Percentiles rank a stretch among this genome's conserved stretches.
Conservation (phyloP, 768 basidiomycete genomes). For the Phlegmacium glaucopus region DNA sequence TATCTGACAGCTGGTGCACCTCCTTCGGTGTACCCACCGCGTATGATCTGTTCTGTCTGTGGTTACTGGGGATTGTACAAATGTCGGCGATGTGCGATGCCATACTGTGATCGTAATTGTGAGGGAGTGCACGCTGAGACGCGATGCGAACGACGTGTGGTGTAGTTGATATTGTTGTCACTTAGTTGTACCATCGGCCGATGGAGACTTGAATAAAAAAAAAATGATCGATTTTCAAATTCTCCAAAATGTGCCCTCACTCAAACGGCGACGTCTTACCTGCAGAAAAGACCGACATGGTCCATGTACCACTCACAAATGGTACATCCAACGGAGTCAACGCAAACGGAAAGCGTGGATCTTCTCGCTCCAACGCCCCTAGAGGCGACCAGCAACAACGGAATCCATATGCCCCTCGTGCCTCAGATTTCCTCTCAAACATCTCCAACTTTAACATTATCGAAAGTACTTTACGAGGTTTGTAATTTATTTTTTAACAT, state of each 20-base stretch:
- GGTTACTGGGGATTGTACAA: conserved; percentile 82
- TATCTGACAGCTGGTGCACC: conserved; percentile 71
- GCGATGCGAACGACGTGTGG: conserved; percentile 71
- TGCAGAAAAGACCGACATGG: conserved; percentile 59
- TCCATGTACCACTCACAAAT: conserved; percentile 58
- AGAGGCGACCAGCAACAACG: conserved; percentile 37
- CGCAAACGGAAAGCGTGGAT: conserved; percentile 43
- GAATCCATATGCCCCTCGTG: conserved; percentile 89
- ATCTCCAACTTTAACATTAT: conserved; percentile 94
- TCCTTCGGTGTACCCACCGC: conserved; percentile 58
- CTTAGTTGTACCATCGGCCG: no score
- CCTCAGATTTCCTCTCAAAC: conserved; percentile 90
- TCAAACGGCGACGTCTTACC: conserved; percentile 47
- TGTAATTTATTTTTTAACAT: conserved; percentile 20
- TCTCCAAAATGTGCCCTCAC: conserved; percentile 59
- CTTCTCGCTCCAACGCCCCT: conserved; percentile 31
- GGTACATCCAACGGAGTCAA: conserved; percentile 31
- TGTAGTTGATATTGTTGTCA: conserved; percentile 28
- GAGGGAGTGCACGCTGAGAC: conserved; percentile 75
- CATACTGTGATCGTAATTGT: conserved; percentile 75
- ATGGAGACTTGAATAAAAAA: not conserved
- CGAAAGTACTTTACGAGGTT: conserved; percentile 93
- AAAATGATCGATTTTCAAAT: conserved; percentile 8
- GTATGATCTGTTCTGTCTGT: conserved; percentile 80
- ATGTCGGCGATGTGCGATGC: conserved; percentile 73